Evolutionary conservation across 768 basidiomycete genomes (phyloP), one percentile per base, ranked within the genome.

Genomic region (Neoboletus magnificus): DNA sequence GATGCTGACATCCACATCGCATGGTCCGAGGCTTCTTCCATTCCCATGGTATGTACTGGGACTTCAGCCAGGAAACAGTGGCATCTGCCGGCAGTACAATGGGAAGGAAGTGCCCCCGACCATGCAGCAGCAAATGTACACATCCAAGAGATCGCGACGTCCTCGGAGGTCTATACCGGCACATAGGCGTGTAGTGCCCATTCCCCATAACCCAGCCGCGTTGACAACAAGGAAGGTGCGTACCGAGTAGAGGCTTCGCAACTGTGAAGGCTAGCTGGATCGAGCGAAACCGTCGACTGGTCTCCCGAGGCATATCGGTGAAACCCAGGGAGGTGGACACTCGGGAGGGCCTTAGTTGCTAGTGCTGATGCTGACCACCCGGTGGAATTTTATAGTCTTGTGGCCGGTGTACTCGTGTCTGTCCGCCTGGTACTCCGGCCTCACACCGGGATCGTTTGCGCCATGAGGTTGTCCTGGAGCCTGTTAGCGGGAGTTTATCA

Each of bases 21-120:
- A 70, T 76, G 73, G 73, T 74, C 74, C 63, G 70, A 64, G 67
- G 68, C 73, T 73, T 79, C 76, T 79, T 79, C 77, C 78, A 79
- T 79, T 79, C 78, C 77, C 78, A 79, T 79, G 78, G 78, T 79
- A 79, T 77, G 75, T 75, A 74, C 75, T 72, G 61, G 58, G 61
- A 61, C 59, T 47, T 63, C 42, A 54, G 60, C 66, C 63, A 67
- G 62, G 62, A 64, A 66, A 66, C 53, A 62, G 62, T 63, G 64
- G 72, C 64, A 53, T 67, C 62, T 60, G 58, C 55, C 61, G 60
- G 58, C 63, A 67, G 70, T 66, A 71, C 70, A 72, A 69, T 71
- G 73, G 68, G 68, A 69, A 60, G 56, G 71, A 76, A 71, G 73
- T 54, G 57, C 66, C 60, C 43, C 68, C 62, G 74, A 72, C 73